Conservation (phyloP, 441 rosid genomes). For the Adansonia rubrostipa region DNA sequence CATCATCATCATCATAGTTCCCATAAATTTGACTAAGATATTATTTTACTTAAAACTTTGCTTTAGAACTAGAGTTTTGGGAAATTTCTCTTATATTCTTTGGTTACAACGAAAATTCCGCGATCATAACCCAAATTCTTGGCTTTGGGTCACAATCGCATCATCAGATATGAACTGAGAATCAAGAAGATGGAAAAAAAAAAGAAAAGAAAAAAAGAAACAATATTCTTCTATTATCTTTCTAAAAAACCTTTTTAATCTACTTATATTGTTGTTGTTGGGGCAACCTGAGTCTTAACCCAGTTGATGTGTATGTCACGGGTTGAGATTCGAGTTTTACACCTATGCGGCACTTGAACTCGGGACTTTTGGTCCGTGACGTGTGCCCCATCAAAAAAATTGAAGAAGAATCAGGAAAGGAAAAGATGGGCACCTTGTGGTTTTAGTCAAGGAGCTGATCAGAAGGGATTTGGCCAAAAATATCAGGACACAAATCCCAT, state of each 20-base stretch:
- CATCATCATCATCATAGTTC: no score
- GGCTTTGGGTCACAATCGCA: background rate
- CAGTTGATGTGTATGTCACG: background rate
- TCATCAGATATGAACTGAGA: conserved; percentile 11
- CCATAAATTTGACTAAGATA: no score
- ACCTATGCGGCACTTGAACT: no score
- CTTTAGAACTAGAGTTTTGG: background rate
- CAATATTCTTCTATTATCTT: conserved; percentile 21
- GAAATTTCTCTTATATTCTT: background rate
- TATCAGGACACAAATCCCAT: conserved; percentile 81
- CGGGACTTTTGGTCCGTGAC: no score
- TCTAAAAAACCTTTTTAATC: conserved; percentile 16
- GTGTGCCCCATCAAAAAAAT: conserved; percentile 27
- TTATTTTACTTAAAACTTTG: background rate
- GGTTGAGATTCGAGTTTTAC: no score
- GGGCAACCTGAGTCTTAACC: conserved; percentile 20
- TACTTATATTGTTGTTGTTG: conserved; percentile 23
- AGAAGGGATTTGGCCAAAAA: conserved; percentile 70
- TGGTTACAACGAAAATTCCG: conserved; percentile 1
- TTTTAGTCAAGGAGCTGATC: conserved; percentile 44
- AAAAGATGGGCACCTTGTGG: background rate
- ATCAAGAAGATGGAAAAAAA: background rate
- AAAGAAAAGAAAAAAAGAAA: background rate
- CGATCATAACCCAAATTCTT: background rate
- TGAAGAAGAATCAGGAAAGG: conserved; percentile 30